Evolutionary conservation across 2,329 filamentous ascomycete genomes (phyloP), one percentile per base, ranked within the genome.

Genomic region (Neoarthrinium moseri): DNA sequence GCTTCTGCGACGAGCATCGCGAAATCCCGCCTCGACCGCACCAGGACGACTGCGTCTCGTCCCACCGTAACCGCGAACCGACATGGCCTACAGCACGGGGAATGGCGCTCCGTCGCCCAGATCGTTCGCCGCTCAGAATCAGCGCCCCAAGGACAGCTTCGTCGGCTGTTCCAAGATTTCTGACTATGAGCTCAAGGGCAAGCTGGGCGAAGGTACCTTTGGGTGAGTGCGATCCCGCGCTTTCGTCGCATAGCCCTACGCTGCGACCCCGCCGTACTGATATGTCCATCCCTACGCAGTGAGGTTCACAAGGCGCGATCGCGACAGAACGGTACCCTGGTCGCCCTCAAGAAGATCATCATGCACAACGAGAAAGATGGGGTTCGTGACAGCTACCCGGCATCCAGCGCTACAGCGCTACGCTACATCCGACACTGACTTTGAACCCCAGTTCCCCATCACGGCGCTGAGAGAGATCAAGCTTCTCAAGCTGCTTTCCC

Each of bases 301-400:
- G 91, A 97, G 71, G 94, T 97, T 30, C 90, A 96, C 67, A 94
- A 92, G 61, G 94, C 91, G 50, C 81, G 81, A 51, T 90, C 87
- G 22, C 85, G 82, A 59, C 87, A 80, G 59, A 88, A 83, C 2
- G 86, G 88, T 44, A 77, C 81, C 20, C 68, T 92, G 36, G 87
- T 96, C 50, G 94, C 94, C 4, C 69, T 99, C 61, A 99, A 99
- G 74, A 97, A 97, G 78, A 99, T 99, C 55, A 83, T 99, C 55
- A 96, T 97, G 89, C 94, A 97, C 66, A 95, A 97, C 66, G 94
- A 99, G 73, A 97, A 96, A 66, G 94, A 99, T 68, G 94, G 94
- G 40, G 85, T 89, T 69, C 58, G 83, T 70, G 34, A 24, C 34
- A 43, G 13, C 35, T 26, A 29, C 32, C 10, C n/a, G 10, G 24